Evolutionary conservation across 2,329 filamentous ascomycete species (phyloP).

Genomic region (Fusarium beomiforme): DNA sequence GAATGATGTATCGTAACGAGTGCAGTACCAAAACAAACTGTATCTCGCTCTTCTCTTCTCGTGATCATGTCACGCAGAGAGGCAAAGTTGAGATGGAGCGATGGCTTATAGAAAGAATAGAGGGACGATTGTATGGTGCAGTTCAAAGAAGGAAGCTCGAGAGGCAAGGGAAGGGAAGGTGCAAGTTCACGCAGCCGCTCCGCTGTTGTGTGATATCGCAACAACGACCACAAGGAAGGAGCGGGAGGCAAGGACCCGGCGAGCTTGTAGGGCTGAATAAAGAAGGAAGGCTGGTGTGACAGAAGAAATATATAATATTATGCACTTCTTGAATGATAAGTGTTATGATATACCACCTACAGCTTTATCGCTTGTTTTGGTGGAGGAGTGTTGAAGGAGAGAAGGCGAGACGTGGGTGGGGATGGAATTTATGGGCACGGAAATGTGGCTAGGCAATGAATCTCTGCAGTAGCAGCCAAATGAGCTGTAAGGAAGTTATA

Average conservation of each 20-base stretch:
- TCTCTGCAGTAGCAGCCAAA: not conserved
- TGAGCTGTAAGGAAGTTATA: not conserved
- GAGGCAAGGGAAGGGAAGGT: not conserved
- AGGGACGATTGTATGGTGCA: not conserved
- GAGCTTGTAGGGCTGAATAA: not conserved
- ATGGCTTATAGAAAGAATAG: not conserved
- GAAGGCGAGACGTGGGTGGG: not conserved
- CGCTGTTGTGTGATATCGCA: not conserved
- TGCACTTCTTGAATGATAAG: too few relatives aligned
- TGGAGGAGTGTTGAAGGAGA: slow-evolving; percentile 1
- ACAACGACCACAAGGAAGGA: not conserved
- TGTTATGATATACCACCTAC: too few relatives aligned
- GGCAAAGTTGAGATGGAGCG: not conserved
- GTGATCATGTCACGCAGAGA: not conserved
- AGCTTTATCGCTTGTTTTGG: not conserved
- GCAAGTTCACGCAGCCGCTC: not conserved
- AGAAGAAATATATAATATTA: too few relatives aligned
- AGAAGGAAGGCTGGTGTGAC: too few relatives aligned
- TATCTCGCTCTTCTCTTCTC: not conserved
- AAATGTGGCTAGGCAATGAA: not conserved
- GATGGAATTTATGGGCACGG: slow-evolving; percentile 13
- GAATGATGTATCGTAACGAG: not conserved
- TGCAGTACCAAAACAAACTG: not conserved
- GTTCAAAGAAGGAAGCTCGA: not conserved
- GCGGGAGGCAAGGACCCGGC: not conserved